Evolutionary conservation across 371 early-diverging fungal genomes (phyloP).

Genomic region (Mortierella sp.): DNA sequence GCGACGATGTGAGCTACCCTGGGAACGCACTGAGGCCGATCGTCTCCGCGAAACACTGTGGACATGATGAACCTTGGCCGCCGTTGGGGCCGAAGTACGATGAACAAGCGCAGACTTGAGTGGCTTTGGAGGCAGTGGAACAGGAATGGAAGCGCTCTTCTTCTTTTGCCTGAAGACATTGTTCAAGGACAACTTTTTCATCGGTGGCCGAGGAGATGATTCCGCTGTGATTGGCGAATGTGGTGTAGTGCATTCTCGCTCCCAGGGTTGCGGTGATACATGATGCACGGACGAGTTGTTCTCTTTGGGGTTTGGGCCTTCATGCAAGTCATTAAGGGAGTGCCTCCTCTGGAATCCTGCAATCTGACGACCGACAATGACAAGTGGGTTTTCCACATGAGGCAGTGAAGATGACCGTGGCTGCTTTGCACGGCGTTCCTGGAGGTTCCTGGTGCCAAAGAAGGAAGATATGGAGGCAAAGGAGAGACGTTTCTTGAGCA

Average conservation of each 20-base stretch:
- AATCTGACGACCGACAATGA: conserved; percentile 41
- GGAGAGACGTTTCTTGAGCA: conserved; percentile 46
- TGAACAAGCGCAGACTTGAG: conserved; percentile 45
- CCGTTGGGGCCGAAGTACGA: conserved; percentile 6
- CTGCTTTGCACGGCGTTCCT: conserved; percentile 38
- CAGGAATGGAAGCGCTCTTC: neutral
- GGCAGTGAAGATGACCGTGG: conserved; percentile 43
- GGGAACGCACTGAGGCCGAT: conserved; percentile 40
- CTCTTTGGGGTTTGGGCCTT: conserved; percentile 6
- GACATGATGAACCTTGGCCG: conserved; percentile 19
- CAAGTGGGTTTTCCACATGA: conserved; percentile 37
- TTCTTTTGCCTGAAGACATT: conserved; percentile 22
- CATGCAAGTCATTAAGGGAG: conserved; percentile 43
- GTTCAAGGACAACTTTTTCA: conserved; percentile 38
- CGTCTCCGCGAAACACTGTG: conserved; percentile 21
- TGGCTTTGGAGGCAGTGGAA: conserved; percentile 28
- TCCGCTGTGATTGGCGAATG: neutral
- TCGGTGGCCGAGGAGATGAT: neutral
- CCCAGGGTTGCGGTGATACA: conserved; percentile 9
- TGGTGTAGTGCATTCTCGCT: neutral
- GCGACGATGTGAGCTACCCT: conserved; percentile 20
- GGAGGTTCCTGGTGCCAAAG: conserved; percentile 23
- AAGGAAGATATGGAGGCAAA: conserved; percentile 48
- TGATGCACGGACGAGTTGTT: conserved; percentile 1
- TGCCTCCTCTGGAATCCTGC: conserved; percentile 47